phyloP scores from a whole-genome alignment of 2,329 filamentous ascomycete species.

The Fusarium napiforme region DNA sequence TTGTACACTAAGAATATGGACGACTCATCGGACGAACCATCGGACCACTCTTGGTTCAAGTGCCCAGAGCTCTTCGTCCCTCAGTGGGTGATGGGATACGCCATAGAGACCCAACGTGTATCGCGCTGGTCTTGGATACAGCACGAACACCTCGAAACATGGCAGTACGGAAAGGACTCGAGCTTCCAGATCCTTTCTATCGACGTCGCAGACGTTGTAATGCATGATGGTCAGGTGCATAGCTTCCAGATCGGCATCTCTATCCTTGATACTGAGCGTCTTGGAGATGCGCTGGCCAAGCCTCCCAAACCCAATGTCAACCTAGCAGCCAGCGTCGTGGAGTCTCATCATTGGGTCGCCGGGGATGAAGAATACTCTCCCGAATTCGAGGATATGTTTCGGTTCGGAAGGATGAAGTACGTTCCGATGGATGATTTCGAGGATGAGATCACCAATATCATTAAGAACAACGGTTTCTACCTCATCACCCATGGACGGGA shows the following conservation, averaged over 20 bases:
- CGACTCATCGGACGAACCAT: not conserved
- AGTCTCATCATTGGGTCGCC: not conserved
- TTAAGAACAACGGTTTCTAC: not conserved
- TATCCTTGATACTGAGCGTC: not conserved
- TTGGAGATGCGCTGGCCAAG: not conserved
- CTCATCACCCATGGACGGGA: not conserved
- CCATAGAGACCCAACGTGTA: rapidly evolving
- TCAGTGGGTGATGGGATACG: not conserved
- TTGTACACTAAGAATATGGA: too few relatives aligned
- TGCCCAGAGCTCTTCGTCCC: not conserved
- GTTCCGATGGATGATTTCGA: not conserved
- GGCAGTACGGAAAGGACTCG: not conserved
- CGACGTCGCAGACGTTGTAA: not conserved
- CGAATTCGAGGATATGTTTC: not conserved
- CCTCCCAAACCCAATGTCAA: not conserved
- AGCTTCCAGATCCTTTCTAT: not conserved
- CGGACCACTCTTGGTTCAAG: not conserved
- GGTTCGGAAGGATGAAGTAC: not conserved
- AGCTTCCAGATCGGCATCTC: not conserved
- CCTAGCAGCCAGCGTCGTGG: not conserved
- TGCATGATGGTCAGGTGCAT: not conserved
- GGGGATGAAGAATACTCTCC: too few relatives aligned
- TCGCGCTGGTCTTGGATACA: not conserved
- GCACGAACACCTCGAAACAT: not conserved
- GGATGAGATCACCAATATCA: not conserved